These are phyloP conservation scores for Metschnikowia cerradonensis DNA, from an alignment of 805 yeast genomes.

Conservation along the genomic window DNA sequence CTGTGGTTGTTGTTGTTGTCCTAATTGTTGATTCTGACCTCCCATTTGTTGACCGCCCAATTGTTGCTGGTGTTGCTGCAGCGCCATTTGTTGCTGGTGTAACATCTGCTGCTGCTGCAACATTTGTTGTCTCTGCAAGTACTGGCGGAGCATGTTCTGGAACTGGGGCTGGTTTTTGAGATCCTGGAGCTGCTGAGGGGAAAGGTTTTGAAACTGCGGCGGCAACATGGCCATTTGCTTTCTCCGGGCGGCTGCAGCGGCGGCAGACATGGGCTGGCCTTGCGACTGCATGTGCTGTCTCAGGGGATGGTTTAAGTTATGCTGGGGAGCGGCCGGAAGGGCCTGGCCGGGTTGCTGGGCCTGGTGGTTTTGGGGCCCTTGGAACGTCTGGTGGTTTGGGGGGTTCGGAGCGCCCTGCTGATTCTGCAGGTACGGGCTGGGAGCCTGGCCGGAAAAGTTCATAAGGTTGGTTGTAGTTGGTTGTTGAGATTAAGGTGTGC, in stretches of 20 bases:
- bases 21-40: too few relatives aligned
- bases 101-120: conserved; percentile 29
- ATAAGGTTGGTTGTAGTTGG: conserved; percentile 1
- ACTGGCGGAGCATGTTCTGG: conserved; percentile 37
- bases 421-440: conserved; percentile 8
- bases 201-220: conserved; percentile 25
- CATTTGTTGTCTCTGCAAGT: conserved; percentile 39
- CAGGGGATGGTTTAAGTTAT: not conserved
- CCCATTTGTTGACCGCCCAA: not conserved
- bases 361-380: not conserved
- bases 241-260: conserved; percentile 18
- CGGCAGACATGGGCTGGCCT: conserved; percentile 5
- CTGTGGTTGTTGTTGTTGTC: not conserved
- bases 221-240: conserved; percentile 26
- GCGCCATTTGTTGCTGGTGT: conserved; percentile 11
- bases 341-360: conserved; percentile 5
- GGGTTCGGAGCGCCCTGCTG: conserved; percentile 6
- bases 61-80: not conserved
- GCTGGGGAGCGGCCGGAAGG: not conserved
- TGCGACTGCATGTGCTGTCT: conserved; percentile 7
- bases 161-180: conserved; percentile 41
- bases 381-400: not conserved
- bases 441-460: conserved; percentile 13
- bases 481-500: not conserved
- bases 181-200: conserved; percentile 42